Percentiles rank a stretch among this genome's conserved stretches.
Evolutionary conservation across 2,329 filamentous ascomycete species (phyloP).

Genomic region (Trichoderma polysporum): DNA sequence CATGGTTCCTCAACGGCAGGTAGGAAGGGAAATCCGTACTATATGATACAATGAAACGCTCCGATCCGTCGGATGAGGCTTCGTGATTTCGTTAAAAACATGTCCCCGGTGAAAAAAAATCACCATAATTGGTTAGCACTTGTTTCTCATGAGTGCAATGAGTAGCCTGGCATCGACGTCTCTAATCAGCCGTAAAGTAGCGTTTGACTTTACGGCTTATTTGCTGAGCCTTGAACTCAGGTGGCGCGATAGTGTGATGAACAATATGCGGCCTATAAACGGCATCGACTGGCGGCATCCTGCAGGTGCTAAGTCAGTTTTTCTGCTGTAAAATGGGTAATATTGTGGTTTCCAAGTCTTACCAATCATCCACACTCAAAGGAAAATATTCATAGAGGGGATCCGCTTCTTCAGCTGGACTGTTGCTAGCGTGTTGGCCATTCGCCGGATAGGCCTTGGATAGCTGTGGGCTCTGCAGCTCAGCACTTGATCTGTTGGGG

Average conservation of each 20-base stretch:
- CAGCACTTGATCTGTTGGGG: constrained; percentile 51
- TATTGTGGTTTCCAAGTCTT: constrained; percentile 25
- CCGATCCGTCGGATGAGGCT: constrained; percentile 17
- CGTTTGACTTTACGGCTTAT: constrained; percentile 65
- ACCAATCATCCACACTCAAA: constrained; percentile 85
- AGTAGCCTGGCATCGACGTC: constrained; percentile 19
- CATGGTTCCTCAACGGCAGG: neutral
- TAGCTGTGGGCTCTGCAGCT: constrained; percentile 52
- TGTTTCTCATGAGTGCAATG: neutral
- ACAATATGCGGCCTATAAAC: constrained; percentile 91
- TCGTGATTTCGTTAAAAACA: constrained; percentile 19
- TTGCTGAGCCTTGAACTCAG: constrained; percentile 68
- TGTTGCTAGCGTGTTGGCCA: constrained; percentile 48
- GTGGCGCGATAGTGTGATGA: constrained; percentile 75
- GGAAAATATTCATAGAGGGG: constrained; percentile 94
- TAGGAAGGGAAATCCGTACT: neutral
- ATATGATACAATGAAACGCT: constrained; percentile 21
- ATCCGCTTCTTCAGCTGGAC: constrained; percentile 74
- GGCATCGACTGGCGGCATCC: constrained; percentile 85
- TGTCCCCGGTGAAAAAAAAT: neutral
- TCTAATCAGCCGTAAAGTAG: constrained; percentile 67
- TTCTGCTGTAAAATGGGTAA: neutral
- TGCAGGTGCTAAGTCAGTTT: constrained; percentile 27
- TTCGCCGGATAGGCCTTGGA: constrained; percentile 39
- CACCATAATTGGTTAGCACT: neutral